Conservation (phyloP, 345 rosid species). For the Eucalyptus albens region DNA sequence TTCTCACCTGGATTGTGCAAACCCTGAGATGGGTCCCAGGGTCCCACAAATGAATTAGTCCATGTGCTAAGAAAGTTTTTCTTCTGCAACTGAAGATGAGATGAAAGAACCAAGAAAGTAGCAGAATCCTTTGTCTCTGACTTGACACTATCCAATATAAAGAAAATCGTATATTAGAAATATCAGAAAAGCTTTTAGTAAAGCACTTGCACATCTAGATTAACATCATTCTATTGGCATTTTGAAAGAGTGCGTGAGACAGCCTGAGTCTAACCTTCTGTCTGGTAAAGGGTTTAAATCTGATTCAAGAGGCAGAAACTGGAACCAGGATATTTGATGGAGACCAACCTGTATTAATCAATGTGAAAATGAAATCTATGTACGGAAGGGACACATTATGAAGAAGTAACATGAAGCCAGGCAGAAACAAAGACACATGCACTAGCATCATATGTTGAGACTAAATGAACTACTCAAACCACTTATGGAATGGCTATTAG, state of each 20-base stretch:
- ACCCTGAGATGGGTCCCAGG: conserved; percentile 99
- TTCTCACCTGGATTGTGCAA: conserved; percentile 90
- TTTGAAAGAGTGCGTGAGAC: background rate
- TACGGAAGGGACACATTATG: background rate
- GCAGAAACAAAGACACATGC: background rate
- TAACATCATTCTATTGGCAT: background rate
- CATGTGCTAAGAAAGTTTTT: conserved; percentile 84
- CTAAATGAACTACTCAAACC: background rate
- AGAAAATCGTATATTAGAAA: conserved; percentile 1
- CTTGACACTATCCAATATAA: conserved; percentile 35
- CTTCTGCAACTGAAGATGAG: conserved; percentile 83
- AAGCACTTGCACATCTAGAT: background rate
- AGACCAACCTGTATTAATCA: conserved; percentile 58
- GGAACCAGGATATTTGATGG: conserved; percentile 90
- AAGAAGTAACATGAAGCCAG: background rate
- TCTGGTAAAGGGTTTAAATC: conserved; percentile 60
- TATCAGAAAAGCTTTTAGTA: background rate
- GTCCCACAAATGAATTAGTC: conserved; percentile 99
- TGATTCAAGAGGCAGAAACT: conserved; percentile 81
- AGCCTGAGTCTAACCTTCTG: conserved; percentile 39
- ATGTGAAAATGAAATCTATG: background rate
- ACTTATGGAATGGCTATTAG: background rate
- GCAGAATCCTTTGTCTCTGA: conserved; percentile 85
- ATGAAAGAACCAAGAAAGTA: conserved; percentile 68
- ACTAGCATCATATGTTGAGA: background rate